Evolutionary conservation across 2,329 filamentous ascomycete species (phyloP), one percentile per base, ranked within the genome.

Genomic region (Colletotrichum sp.): DNA sequence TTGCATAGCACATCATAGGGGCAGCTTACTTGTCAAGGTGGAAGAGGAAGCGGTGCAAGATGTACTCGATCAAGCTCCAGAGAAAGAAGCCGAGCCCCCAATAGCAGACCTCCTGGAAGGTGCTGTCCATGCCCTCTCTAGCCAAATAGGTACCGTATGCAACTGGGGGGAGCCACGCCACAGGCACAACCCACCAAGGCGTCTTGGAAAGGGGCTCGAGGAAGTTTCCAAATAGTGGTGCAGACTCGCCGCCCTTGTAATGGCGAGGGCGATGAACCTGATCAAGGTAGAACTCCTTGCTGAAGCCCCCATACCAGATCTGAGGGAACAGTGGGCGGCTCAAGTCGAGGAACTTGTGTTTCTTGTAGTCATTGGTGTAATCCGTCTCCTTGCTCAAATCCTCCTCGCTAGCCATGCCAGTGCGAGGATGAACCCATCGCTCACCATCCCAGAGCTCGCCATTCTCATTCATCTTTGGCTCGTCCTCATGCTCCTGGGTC

Each of bases 161-260:
- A 57, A 98, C 91, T 21, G 89, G 90, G n/a, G 97, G 97, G 57
- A 97, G 83, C 97, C 97, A 99, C 3, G 98, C 76, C 0, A 89
- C 89, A 4, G 97, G 97, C 13, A 99, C 90, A 60, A 98, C 84
- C 92, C 94, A 99, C 97, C 97, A 99, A 2, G 97, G 92, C 4
- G 97, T 99, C 89, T 96, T 94, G 84, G 93, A 96, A 75, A 99
- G 87, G n/a, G 97, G 97, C 86, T 99, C 97, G n/a, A 99, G 89
- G 84, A 99, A 98, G 86, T 99, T 99, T 76, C 97, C 97, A 85
- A 99, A 99, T 28, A 99, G 87, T 24, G 97, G 97, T 48, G 97
- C 97, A 8, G 96, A 98, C 77, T 93, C 92, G 74, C 97, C 97
- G 78, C 96, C 96, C 83, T 93, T 98, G 90, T 99, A 99, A 85